phyloP scores from a whole-genome alignment of 2,329 filamentous ascomycete species.

The Pseudopithomyces chartarum region DNA sequence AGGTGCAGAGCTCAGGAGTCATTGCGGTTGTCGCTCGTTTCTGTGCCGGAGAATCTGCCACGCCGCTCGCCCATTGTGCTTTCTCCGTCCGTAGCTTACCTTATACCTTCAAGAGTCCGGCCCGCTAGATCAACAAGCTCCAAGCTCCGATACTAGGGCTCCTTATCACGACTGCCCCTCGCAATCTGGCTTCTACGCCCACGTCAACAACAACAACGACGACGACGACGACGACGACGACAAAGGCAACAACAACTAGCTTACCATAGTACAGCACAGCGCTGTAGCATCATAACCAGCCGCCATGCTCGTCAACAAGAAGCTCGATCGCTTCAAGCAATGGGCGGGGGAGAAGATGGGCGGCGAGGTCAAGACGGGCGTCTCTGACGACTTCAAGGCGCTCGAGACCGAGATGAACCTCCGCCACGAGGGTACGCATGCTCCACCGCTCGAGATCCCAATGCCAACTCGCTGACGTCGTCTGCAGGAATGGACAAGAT shows the following conservation, averaged over 20 bases:
- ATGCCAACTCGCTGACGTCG: slow-evolving; percentile 3
- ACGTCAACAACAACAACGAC: background rate
- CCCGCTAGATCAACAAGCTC: slow-evolving; percentile 16
- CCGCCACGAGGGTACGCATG: slow-evolving; percentile 75
- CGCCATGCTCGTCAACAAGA: slow-evolving; percentile 64
- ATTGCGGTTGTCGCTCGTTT: background rate
- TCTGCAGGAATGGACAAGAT: slow-evolving; percentile 84
- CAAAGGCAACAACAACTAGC: background rate
- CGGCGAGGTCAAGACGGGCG: slow-evolving; percentile 81
- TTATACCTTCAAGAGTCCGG: slow-evolving; percentile 12
- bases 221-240: background rate
- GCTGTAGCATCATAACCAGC: slow-evolving; percentile 44
- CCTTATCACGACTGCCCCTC: slow-evolving; percentile 9
- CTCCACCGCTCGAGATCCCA: slow-evolving; percentile 8
- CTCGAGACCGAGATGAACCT: slow-evolving; percentile 90
- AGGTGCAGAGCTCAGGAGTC: background rate
- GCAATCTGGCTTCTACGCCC: slow-evolving; percentile 11
- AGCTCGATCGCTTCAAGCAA: slow-evolving; percentile 36
- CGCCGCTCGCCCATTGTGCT: slow-evolving; percentile 3
- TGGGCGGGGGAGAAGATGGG: slow-evolving; percentile 94
- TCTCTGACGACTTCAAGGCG: slow-evolving; percentile 88
- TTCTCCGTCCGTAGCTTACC: slow-evolving; percentile 6
- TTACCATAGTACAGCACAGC: background rate
- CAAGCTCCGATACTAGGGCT: slow-evolving; percentile 10
- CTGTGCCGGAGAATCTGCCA: slow-evolving; percentile 1